Percentiles rank a stretch among this genome's conserved stretches.
phyloP scores from a whole-genome alignment of 2,329 filamentous ascomycete genomes.

The Colletotrichum tabaci region DNA sequence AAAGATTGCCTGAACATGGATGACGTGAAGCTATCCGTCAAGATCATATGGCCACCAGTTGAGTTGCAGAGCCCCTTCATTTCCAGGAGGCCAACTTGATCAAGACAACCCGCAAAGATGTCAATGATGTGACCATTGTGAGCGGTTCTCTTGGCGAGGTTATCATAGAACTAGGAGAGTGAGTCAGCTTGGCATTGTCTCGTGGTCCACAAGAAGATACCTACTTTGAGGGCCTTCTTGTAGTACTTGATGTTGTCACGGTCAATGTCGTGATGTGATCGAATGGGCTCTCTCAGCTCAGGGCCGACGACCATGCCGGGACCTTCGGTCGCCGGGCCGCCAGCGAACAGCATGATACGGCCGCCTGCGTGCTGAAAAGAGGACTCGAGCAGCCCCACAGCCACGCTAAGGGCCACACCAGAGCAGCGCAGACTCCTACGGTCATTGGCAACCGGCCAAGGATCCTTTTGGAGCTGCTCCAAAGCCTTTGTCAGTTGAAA shows the following conservation, averaged over 20 bases:
- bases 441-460: conserved; percentile 97
- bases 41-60: conserved; percentile 97
- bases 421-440: conserved; percentile 92
- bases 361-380: conserved; percentile 97
- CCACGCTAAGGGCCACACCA: conserved; percentile 95
- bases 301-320: conserved; percentile 97
- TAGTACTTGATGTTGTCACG: conserved; percentile 99
- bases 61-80: conserved; percentile 98
- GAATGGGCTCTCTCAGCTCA: conserved; percentile 94
- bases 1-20: conserved; percentile 99
- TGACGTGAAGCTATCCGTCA: conserved; percentile 98
- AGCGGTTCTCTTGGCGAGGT: conserved; percentile 90
- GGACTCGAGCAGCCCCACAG: conserved; percentile 91
- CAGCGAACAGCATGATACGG: conserved; percentile 97
- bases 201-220: conserved; percentile 43
- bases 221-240: conserved; percentile 96
- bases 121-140: conserved; percentile 98
- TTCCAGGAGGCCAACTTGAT: conserved; percentile 96
- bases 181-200: conserved; percentile 46
- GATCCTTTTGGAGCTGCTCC: conserved; percentile 95
- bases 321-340: conserved; percentile 94
- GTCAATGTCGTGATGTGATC: conserved; percentile 98
- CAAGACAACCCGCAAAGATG: conserved; percentile 96
- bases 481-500: conserved; percentile 97
- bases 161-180: conserved; percentile 85